Evolutionary conservation across 139 green algal species (phyloP), one percentile per base, ranked within the genome.

Genomic region (Klebsormidium nitens): DNA sequence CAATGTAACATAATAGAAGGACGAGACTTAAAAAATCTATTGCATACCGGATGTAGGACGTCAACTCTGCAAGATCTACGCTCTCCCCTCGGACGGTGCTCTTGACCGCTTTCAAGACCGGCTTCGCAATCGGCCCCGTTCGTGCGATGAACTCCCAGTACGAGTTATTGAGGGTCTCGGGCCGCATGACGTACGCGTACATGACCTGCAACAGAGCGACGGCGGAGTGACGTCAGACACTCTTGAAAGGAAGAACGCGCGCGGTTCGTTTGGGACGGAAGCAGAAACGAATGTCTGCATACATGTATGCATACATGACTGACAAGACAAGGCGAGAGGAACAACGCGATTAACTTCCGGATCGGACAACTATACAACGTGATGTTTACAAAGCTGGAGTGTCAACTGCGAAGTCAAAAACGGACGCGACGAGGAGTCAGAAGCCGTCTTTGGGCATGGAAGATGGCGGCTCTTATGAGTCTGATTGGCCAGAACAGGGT

Each of bases 71-170:
- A n/a, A n/a, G n/a, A n/a, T n/a, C n/a, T n/a, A n/a, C n/a, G n/a
- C n/a, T n/a, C n/a, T n/a, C n/a, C n/a, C n/a, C n/a, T n/a, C n/a
- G n/a, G n/a, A n/a, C n/a, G n/a, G n/a, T n/a, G n/a, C n/a, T n/a
- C n/a, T n/a, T n/a, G n/a, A 70, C 42, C n/a, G 62, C 77, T 67
- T 80, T 61, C 38, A 85, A 46, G 3, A 77, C 79, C 4, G 47
- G 47, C 46, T 39, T 52, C 31, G 64, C 34, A 1, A 84, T 78
- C 8, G 79, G 79, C 2, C 79, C 71, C 29, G 62, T 82, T 28
- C 50, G 55, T 28, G 71, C 72, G 36, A 85, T 84, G 77, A 85
- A 85, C 63, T 69, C 71, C 64, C 49, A 74, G 63, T 85, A 85
- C 11, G 77, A 71, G 5, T 31, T 11, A 1, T 77, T 77, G 34